Percentiles rank a stretch among this genome's conserved stretches.
Conservation (phyloP, 768 basidiomycete genomes). For the Agrocybe chaxingu region DNA sequence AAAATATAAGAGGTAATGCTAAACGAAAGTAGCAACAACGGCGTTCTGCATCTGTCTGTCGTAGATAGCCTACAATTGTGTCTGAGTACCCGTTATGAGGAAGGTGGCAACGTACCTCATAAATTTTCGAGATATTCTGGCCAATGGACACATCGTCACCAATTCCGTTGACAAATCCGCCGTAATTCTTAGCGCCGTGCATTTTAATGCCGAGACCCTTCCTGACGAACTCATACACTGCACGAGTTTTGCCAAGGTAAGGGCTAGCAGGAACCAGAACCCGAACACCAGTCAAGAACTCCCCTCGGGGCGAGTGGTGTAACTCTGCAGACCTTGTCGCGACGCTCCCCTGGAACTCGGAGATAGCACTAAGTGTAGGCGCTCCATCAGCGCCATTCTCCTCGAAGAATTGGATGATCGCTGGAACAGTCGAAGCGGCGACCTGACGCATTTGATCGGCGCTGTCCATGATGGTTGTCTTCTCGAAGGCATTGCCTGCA, state of each 20-base stretch:
- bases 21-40: constrained; percentile 52
- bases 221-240: constrained; percentile 71
- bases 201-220: constrained; percentile 64
- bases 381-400: constrained; percentile 29
- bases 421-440: constrained; percentile 52
- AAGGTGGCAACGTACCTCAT: constrained; percentile 46
- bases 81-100: background rate
- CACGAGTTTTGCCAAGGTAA: constrained; percentile 59
- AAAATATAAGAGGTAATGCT: background rate
- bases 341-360: constrained; percentile 49
- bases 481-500: constrained; percentile 57
- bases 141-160: constrained; percentile 63
- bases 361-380: constrained; percentile 29
- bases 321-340: constrained; percentile 42
- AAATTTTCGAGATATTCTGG: constrained; percentile 68
- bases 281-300: constrained; percentile 54
- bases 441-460: constrained; percentile 60
- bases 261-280: constrained; percentile 62
- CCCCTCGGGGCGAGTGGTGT: constrained; percentile 45
- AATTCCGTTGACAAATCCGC: constrained; percentile 37
- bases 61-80: constrained; percentile 45
- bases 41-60: constrained; percentile 64
- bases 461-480: constrained; percentile 69
- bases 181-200: constrained; percentile 71
- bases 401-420: constrained; percentile 44